Evolutionary conservation across 495 filamentous ascomycete species (phyloP).

Genomic region (Lasiosphaeriaceae sp.): DNA sequence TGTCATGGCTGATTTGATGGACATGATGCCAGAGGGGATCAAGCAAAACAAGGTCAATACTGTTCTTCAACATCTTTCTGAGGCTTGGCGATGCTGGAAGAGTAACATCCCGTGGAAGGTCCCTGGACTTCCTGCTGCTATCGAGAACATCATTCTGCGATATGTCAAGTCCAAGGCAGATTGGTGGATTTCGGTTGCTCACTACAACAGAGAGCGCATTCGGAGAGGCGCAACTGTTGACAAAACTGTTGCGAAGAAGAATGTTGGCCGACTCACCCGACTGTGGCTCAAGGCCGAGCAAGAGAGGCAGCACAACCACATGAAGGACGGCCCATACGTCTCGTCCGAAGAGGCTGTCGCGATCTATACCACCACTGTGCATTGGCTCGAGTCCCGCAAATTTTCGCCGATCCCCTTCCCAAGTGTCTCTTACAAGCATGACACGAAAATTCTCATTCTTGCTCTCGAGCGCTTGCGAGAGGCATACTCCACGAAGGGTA

Average conservation of each 20-base stretch:
- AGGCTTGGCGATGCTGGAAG: slow-evolving; percentile 99
- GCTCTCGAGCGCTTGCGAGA: slow-evolving; percentile 92
- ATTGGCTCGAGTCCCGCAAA: slow-evolving; percentile 97
- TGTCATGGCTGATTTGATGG: slow-evolving; percentile 98
- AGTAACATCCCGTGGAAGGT: slow-evolving; percentile 99
- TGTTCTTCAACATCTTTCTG: slow-evolving; percentile 92
- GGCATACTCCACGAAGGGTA: slow-evolving; percentile 95
- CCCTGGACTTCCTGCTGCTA: slow-evolving; percentile 89
- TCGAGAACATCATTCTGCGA: slow-evolving; percentile 96
- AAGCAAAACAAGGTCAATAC: slow-evolving; percentile 99
- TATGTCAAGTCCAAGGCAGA: slow-evolving; percentile 99
- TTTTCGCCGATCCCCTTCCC: slow-evolving; percentile 99
- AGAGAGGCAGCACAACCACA: slow-evolving; percentile 97
- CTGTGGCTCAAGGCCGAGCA: slow-evolving; percentile 99
- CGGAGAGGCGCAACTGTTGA: slow-evolving; percentile 94
- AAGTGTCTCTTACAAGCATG: slow-evolving; percentile 98
- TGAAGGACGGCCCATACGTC: slow-evolving; percentile 98
- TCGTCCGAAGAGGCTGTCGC: slow-evolving; percentile 98
- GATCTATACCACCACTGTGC: slow-evolving; percentile 97
- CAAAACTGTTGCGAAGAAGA: slow-evolving; percentile 99
- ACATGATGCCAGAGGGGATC: slow-evolving; percentile 99
- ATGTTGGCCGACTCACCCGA: slow-evolving; percentile 88
- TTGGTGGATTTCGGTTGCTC: slow-evolving; percentile 99
- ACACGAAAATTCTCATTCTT: slow-evolving; percentile 97
- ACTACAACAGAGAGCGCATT: slow-evolving; percentile 98